Evolutionary conservation across 768 basidiomycete genomes (phyloP).

Genomic region (Pluteus cervinus): DNA sequence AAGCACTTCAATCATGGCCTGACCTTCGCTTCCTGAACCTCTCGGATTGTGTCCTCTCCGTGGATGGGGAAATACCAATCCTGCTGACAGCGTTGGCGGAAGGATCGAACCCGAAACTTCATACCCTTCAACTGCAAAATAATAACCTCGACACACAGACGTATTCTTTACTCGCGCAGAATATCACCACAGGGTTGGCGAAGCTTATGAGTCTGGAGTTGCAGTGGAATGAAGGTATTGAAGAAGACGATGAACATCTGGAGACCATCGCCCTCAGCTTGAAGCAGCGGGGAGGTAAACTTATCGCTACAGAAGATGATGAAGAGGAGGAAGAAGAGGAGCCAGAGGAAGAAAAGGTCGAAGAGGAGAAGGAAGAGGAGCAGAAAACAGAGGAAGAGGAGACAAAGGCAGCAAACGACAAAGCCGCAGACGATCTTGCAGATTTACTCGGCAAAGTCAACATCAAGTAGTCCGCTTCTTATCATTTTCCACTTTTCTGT

Average conservation of each 20-base stretch:
- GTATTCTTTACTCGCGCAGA: slow-evolving; percentile 60
- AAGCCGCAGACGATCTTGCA: slow-evolving; percentile 51
- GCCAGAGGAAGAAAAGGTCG: slow-evolving; percentile 45
- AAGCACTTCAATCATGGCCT: slow-evolving; percentile 64
- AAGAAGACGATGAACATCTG: slow-evolving; percentile 65
- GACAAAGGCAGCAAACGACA: slow-evolving; percentile 15
- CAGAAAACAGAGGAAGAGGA: slow-evolving; percentile 22
- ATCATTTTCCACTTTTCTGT: slow-evolving; percentile 1
- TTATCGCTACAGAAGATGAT: slow-evolving; percentile 73
- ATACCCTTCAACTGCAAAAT: slow-evolving; percentile 81
- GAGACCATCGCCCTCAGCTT: slow-evolving; percentile 47
- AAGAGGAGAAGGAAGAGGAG: slow-evolving; percentile 29
- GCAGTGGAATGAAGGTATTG: slow-evolving; percentile 86
- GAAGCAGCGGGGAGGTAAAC: slow-evolving; percentile 60
- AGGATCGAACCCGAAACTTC: slow-evolving; percentile 72
- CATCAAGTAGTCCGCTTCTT: slow-evolving; percentile 23
- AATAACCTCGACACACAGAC: slow-evolving; percentile 78
- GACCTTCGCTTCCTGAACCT: slow-evolving; percentile 75
- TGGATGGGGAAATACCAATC: slow-evolving; percentile 71
- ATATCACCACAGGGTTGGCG: slow-evolving; percentile 53
- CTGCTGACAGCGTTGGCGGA: slow-evolving; percentile 53
- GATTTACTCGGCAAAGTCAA: slow-evolving; percentile 62
- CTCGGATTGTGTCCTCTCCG: slow-evolving; percentile 85
- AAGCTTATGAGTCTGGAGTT: slow-evolving; percentile 69
- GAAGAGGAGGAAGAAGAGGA: slow-evolving; percentile 70